Base-by-base conservation (phyloP, 2,329 filamentous ascomycete genomes). In the Mariannaea sp. region DNA sequence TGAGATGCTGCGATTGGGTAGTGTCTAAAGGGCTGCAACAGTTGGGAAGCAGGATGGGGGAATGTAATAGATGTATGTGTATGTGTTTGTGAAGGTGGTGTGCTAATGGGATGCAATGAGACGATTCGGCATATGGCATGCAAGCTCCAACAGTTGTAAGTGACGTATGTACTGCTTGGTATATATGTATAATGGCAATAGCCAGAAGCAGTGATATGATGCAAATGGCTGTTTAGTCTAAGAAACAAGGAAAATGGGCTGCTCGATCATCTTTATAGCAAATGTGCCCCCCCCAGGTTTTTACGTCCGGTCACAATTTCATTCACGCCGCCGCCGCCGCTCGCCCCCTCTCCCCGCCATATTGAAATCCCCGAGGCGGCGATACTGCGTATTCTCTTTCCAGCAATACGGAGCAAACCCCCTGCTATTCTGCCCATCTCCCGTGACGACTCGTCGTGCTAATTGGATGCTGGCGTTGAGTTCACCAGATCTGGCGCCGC, bases 231-330 rank as follows among this genome's bases (percentile, higher is more conserved):
- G 14, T 35, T 22, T 12, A 22, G 13, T 13, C 7, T 22, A 39
- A 7, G 3, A 14, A 24, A 24, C 20, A 39, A 40, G 17, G 13
- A 30, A 32, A 48, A 49, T 39, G 47, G 41, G 53, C 53, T 52
- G 58, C 56, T 55, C 49, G 49, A 33, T 10, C 43, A 19, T 35
- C 36, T 44, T 41, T 56, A 56, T 45, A 35, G 19, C 9, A 13
- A 14, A n/a, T n/a, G n/a, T n/a, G n/a, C n/a, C n/a, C 32, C 22
- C 32, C 30, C 26, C 5, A 32, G 20, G 27, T n/a, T n/a, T 50
- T 39, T 24, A 8, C 8, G 22, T 29, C 10, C 9, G 12, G 7
- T 40, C 9, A 32, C 13, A n/a, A 40, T 12, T 14, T 16, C 52
- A 53, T n/a, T n/a, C 58, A 49, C 33, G 49, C 57, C 19, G 33